phyloP scores from a whole-genome alignment of 2,329 filamentous ascomycete genomes.

The Madurella fahalii region DNA sequence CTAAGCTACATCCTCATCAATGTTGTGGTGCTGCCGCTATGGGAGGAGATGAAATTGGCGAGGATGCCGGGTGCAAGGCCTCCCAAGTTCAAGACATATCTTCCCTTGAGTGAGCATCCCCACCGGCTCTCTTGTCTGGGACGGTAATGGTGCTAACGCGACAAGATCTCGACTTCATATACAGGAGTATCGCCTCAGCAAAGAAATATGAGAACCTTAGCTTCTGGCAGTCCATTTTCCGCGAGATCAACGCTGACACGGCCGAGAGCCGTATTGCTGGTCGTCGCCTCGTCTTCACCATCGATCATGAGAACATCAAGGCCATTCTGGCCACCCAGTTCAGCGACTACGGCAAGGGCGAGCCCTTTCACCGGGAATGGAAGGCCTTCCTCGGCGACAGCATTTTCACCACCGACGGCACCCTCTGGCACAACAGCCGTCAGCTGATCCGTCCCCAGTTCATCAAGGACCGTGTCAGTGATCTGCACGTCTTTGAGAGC shows the following conservation, averaged over 20 bases:
- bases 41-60: constrained; percentile 41
- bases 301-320: constrained; percentile 86
- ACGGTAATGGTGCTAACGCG: constrained; percentile 6
- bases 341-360: constrained; percentile 76
- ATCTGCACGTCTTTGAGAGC: constrained; percentile 75
- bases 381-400: constrained; percentile 69
- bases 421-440: constrained; percentile 74
- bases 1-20: constrained; percentile 36
- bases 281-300: constrained; percentile 66
- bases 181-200: constrained; percentile 49
- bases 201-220: constrained; percentile 54
- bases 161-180: constrained; percentile 62
- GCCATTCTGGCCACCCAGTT: constrained; percentile 87
- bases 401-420: constrained; percentile 77
- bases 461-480: constrained; percentile 75
- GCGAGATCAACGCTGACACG: constrained; percentile 47
- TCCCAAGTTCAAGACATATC: constrained; percentile 31
- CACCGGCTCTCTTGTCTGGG: background rate
- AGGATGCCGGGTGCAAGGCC: constrained; percentile 44
- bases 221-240: constrained; percentile 56
- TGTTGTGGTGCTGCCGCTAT: constrained; percentile 34
- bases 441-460: constrained; percentile 83
- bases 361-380: constrained; percentile 71
- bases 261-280: constrained; percentile 54
- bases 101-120: constrained; percentile 43